Percentiles rank a stretch among this genome's conserved stretches.
Conservation (phyloP, 345 rosid species). For the Melaleuca quinquenervia region DNA sequence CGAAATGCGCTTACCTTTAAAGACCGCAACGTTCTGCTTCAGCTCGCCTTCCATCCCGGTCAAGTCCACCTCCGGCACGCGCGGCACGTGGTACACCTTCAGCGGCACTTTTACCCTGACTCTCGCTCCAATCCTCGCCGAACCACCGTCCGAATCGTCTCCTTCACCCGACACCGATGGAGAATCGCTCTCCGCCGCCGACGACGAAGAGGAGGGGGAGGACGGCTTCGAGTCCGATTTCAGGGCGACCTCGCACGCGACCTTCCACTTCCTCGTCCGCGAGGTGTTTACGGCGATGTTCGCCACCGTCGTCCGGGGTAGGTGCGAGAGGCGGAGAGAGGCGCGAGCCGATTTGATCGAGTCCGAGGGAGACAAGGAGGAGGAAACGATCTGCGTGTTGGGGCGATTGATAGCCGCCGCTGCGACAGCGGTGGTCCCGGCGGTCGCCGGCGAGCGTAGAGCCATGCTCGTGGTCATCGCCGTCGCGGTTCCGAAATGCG, state of each 20-base stretch:
- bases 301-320: not conserved
- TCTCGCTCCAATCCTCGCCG: constrained; percentile 45
- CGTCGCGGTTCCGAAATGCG: not conserved
- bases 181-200: not conserved
- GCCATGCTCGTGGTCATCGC: not conserved
- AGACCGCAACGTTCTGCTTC: constrained; percentile 58
- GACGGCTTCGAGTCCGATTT: constrained; percentile 22
- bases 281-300: not conserved
- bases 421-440: not conserved
- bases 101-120: constrained; percentile 70
- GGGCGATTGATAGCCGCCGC: not conserved
- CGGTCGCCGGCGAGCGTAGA: constrained; percentile 2
- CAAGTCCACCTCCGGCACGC: constrained; percentile 68
- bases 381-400: not conserved
- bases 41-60: constrained; percentile 68
- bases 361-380: not conserved
- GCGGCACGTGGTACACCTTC: constrained; percentile 76
- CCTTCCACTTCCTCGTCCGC: not conserved
- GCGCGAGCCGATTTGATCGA: not conserved
- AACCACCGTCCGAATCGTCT: not conserved
- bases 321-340: not conserved
- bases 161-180: not conserved
- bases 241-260: constrained; percentile 31
- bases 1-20: constrained; percentile 81
- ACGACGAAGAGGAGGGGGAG: not conserved